phyloP scores from a whole-genome alignment of 345 rosid genomes.

The Viola odorata region DNA sequence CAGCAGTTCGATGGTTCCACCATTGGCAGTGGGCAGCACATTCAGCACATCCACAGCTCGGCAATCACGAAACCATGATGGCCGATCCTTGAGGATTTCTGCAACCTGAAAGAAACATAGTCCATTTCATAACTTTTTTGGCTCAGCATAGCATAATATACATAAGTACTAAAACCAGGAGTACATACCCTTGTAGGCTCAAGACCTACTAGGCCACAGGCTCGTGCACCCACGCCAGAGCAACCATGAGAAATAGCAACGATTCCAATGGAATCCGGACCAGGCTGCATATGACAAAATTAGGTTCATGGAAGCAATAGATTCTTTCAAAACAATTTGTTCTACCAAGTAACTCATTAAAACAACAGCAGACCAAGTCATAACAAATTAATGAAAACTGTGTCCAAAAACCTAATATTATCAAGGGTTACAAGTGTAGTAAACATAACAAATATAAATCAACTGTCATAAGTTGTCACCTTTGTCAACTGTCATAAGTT shows the following conservation, averaged over 20 bases:
- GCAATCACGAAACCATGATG: constrained; percentile 97
- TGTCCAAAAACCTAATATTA: too few species aligned
- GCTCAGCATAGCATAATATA: neutral
- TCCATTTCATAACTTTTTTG: neutral
- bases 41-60: constrained; percentile 97
- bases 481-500: too few species aligned
- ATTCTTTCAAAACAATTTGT: neutral
- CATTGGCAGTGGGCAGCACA: constrained; percentile 96
- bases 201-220: constrained; percentile 99
- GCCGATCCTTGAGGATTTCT: constrained; percentile 99
- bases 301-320: neutral
- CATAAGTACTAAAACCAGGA: neutral
- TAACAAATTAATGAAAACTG: too few species aligned
- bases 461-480: too few species aligned
- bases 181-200: constrained; percentile 97
- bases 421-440: too few species aligned
- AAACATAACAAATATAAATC: too few species aligned
- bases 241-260: constrained; percentile 99
- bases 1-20: constrained; percentile 99
- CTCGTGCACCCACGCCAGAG: constrained; percentile 99
- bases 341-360: neutral
- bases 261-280: constrained; percentile 99
- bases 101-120: constrained; percentile 54
- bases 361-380: too few species aligned
- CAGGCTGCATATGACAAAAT: constrained; percentile 62